These are phyloP conservation scores for Candida andamanensis DNA, from an alignment of 805 yeast genomes.

Conservation along the genomic window DNA sequence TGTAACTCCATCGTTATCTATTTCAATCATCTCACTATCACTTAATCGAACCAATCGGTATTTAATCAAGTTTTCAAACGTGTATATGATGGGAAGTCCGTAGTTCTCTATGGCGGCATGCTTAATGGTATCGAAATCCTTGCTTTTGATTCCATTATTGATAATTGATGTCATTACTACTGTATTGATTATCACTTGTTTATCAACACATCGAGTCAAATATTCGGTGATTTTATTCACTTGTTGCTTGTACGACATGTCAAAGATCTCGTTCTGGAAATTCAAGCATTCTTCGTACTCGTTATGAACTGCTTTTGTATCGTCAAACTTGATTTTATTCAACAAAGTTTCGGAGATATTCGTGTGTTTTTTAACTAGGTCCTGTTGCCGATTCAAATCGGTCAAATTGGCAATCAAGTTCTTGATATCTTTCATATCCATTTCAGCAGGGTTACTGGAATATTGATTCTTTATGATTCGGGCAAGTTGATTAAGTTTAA, in stretches of 20 bases:
- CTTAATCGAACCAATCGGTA: constrained; percentile 42
- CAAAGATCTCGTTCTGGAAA: constrained; percentile 67
- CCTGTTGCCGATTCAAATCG: constrained; percentile 61
- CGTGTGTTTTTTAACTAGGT: constrained; percentile 67
- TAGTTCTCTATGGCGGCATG: constrained; percentile 55
- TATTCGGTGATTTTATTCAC: constrained; percentile 32
- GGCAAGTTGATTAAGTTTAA: constrained; percentile 64
- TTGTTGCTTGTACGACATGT: constrained; percentile 31
- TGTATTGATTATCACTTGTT: constrained; percentile 45
- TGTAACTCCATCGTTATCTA: constrained; percentile 25
- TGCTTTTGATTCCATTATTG: constrained; percentile 63
- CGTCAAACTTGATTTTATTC: constrained; percentile 30
- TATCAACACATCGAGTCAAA: constrained; percentile 28
- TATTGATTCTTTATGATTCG: constrained; percentile 63
- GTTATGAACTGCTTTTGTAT: constrained; percentile 12
- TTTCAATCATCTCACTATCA: constrained; percentile 13
- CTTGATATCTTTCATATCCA: constrained; percentile 47
- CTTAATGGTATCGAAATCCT: constrained; percentile 53
- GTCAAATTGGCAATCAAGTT: constrained; percentile 67
- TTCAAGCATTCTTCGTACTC: constrained; percentile 46
- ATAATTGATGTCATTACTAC: constrained; percentile 56
- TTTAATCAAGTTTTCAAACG: constrained; percentile 45
- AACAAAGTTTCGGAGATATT: constrained; percentile 63
- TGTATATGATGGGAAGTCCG: constrained; percentile 51
- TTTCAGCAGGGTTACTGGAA: constrained; percentile 16